These are phyloP conservation scores for Phytophthora cryptogea DNA, from an alignment of 352 stramenopile genomes.

Conservation along the genomic window DNA sequence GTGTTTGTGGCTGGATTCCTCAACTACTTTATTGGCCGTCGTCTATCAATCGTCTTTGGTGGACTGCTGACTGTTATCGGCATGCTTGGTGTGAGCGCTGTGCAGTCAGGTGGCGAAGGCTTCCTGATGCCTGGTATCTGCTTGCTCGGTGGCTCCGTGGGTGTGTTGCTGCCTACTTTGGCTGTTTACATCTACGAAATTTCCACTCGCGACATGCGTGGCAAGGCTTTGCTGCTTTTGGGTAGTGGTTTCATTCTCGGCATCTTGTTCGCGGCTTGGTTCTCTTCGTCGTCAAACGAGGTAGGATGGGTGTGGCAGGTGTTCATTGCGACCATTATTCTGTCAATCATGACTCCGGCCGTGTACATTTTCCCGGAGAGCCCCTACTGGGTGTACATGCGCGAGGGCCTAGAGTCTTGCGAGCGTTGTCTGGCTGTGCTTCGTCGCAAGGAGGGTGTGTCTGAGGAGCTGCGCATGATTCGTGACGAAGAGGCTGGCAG, in stretches of 20 bases:
- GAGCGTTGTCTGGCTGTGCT: slow-evolving; percentile 74
- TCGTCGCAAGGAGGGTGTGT: slow-evolving; percentile 76
- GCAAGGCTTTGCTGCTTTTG: slow-evolving; percentile 78
- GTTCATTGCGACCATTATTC: slow-evolving; percentile 76
- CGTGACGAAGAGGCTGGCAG: slow-evolving; percentile 64
- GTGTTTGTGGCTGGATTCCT: slow-evolving; percentile 55
- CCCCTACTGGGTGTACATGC: slow-evolving; percentile 85
- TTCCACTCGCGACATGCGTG: slow-evolving; percentile 81
- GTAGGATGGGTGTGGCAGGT: slow-evolving; percentile 88
- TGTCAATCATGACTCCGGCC: slow-evolving; percentile 78
- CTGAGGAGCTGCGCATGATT: slow-evolving; percentile 78
- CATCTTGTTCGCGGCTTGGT: slow-evolving; percentile 65
- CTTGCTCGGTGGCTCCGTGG: slow-evolving; percentile 58
- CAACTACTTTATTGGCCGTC: slow-evolving; percentile 78
- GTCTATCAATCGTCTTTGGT: slow-evolving; percentile 72
- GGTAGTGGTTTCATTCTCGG: slow-evolving; percentile 73
- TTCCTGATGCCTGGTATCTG: slow-evolving; percentile 72
- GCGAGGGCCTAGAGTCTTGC: slow-evolving; percentile 73
- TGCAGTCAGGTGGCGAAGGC: slow-evolving; percentile 51
- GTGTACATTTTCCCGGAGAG: slow-evolving; percentile 89
- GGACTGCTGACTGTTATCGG: slow-evolving; percentile 70
- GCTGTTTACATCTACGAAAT: slow-evolving; percentile 89
- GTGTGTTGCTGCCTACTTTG: slow-evolving; percentile 74
- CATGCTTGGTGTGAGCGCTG: slow-evolving; percentile 70
- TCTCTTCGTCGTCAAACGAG: slow-evolving; percentile 69